Conservation (phyloP, 139 green algal species). For the Chlorella sp. region DNA sequence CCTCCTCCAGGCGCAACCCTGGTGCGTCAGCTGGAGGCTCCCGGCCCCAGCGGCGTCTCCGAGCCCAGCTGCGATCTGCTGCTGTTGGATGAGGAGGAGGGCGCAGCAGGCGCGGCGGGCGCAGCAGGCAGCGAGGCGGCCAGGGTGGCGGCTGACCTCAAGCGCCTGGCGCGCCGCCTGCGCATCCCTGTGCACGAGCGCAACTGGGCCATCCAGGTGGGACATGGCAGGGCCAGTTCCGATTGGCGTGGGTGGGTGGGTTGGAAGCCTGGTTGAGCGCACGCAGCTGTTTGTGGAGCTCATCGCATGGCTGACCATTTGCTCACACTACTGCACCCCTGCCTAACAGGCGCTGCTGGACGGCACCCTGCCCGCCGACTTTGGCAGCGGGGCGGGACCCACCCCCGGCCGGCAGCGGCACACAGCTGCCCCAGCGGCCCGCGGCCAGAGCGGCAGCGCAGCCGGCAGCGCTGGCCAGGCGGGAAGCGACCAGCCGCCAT, state of each 20-base stretch:
- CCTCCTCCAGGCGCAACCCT: background rate
- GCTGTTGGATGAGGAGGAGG: constrained; percentile 4
- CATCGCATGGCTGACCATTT: no score
- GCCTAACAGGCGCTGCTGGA: constrained; percentile 2
- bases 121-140: background rate
- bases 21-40: background rate
- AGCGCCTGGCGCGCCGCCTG: constrained; percentile 15
- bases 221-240: background rate
- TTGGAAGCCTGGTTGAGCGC: no score
- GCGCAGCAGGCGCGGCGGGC: background rate
- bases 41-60: background rate
- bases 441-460: background rate
- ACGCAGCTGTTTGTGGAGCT: no score
- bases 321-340: no score
- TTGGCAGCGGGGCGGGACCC: background rate
- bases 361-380: background rate
- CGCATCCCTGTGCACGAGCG: constrained; percentile 1
- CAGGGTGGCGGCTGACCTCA: background rate
- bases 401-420: background rate
- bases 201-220: background rate
- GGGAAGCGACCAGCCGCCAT: background rate
- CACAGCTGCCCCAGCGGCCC: background rate
- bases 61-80: constrained; percentile 15
- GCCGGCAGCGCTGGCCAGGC: background rate
- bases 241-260: background rate